Percentiles rank a stretch among this genome's conserved stretches.
phyloP scores from a whole-genome alignment of 805 yeast species.

The Starmerella khaoyaiensis region DNA sequence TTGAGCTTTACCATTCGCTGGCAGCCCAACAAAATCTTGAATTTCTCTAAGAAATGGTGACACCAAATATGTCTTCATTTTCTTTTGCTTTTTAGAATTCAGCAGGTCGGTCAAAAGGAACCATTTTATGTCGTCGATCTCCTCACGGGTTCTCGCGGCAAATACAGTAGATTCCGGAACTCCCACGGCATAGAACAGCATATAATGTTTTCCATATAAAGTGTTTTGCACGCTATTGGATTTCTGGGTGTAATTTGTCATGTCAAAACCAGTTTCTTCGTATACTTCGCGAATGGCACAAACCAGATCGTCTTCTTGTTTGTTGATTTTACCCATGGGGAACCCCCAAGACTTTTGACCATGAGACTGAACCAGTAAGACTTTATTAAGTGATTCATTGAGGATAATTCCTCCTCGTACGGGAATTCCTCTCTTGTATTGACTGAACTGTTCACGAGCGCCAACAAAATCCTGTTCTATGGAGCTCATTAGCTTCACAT shows the following conservation, averaged over 20 bases:
- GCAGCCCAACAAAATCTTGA: constrained; percentile 23
- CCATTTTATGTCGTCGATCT: constrained; percentile 79
- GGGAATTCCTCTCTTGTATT: constrained; percentile 80
- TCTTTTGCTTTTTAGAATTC: constrained; percentile 22
- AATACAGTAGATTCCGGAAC: constrained; percentile 69
- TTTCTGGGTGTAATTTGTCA: constrained; percentile 50
- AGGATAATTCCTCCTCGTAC: constrained; percentile 91
- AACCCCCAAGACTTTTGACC: constrained; percentile 81
- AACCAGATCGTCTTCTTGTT: constrained; percentile 73
- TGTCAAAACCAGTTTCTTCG: constrained; percentile 91
- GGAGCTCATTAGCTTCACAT: constrained; percentile 38
- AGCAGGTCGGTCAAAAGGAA: constrained; percentile 27
- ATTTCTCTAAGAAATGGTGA: constrained; percentile 30
- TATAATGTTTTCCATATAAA: constrained; percentile 69
- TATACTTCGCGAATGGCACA: constrained; percentile 87
- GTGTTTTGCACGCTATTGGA: constrained; percentile 71
- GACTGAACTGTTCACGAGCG: constrained; percentile 66
- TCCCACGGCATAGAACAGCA: constrained; percentile 62
- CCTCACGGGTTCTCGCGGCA: constrained; percentile 73
- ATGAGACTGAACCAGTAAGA: constrained; percentile 71
- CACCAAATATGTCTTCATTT: constrained; percentile 26
- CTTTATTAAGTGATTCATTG: constrained; percentile 53
- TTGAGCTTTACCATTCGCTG: too few relatives aligned
- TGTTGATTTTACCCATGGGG: constrained; percentile 92
- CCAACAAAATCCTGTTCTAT: constrained; percentile 32